Base-by-base conservation (phyloP, 495 filamentous ascomycete genomes). In the Trichoderma parareesei region DNA sequence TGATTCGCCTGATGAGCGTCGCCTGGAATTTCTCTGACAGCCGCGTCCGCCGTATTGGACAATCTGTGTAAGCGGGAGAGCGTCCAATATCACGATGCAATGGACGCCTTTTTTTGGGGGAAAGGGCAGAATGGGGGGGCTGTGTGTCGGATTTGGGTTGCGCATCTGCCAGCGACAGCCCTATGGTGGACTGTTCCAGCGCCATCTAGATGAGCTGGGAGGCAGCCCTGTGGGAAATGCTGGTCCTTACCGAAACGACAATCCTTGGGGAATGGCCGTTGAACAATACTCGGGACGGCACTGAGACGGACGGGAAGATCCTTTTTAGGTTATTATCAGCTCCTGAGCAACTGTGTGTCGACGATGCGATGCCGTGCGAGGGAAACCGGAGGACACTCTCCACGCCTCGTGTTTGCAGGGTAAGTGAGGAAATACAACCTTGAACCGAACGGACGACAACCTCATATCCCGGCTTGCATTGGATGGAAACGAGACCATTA, bases 1-100 rank as follows among this genome's bases (percentile, higher is more conserved):
- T 57, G 9, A 33, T 57, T 33, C 49, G 27, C 27, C 53, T 57
- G 27, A 27, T 8, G 27, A n/a, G 8, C 33, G 20, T 57, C 53
- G 53, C 53, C 37, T 57, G 53, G 53, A 37, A 57, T 57, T 49
- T 57, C 53, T 27, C 53, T 57, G 53, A 37, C 53, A 57, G 53
- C 53, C 9, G 27, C 53, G 33, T 35, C 53, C 7, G 27, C 18
- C 27, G 53, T 33, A 57, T 35, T 57, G 11, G 53, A 38, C 53
- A 57, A 57, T 57, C 11, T 57, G 10, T 57, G 53, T 57, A 11
- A 27, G 9, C 53, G 14, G 53, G 10, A 13, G 33, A 13, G 4
- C 16, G 8, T 16, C 53, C 53, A 57, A 57, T 57, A 57, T 57
- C 27, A 57, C 27, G 6, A 57, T 3, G 27, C 8, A 20, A 49